Percentiles rank a stretch among this genome's conserved stretches.
Evolutionary conservation across 306 rosid species (phyloP).

Genomic region (Acacia confusa): DNA sequence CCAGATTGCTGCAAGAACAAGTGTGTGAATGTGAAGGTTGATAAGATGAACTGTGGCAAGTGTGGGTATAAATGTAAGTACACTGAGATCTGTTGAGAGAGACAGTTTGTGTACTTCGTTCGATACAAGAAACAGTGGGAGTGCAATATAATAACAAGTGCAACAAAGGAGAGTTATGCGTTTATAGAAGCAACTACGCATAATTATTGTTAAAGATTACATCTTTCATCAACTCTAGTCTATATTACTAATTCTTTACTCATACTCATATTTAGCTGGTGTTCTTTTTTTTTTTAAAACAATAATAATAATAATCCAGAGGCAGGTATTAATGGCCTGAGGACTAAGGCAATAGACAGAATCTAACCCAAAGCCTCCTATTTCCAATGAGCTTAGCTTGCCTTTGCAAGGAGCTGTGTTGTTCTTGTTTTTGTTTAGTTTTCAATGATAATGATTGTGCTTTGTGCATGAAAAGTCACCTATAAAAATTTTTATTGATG

Average conservation of each 20-base stretch:
- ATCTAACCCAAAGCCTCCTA: too few relatives aligned
- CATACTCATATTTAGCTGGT: not conserved
- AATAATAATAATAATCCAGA: too few relatives aligned
- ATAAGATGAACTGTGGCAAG: conserved; percentile 42
- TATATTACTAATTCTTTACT: not conserved
- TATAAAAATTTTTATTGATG: too few relatives aligned
- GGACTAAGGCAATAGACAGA: too few relatives aligned
- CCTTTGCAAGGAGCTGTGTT: too few relatives aligned
- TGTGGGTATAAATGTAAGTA: conserved; percentile 50
- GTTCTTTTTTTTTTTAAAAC: too few relatives aligned
- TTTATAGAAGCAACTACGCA: conserved; percentile 50
- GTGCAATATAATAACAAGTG: conserved; percentile 35
- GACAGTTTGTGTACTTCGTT: conserved; percentile 40
- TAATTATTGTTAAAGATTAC: not conserved
- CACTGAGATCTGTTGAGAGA: conserved; percentile 37
- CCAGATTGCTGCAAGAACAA: conserved; percentile 1
- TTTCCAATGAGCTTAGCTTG: too few relatives aligned
- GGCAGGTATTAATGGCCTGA: too few relatives aligned
- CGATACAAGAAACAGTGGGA: conserved; percentile 46
- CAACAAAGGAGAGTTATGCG: conserved; percentile 47
- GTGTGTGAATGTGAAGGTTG: not conserved
- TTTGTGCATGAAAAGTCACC: too few relatives aligned
- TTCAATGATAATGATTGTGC: too few relatives aligned
- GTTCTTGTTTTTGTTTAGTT: too few relatives aligned
- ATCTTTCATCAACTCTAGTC: not conserved